Percentiles rank a stretch among this genome's conserved stretches.
These are phyloP conservation scores for Didymella exigua DNA, from an alignment of 2,329 filamentous ascomycete genomes.

Conservation along the genomic window DNA sequence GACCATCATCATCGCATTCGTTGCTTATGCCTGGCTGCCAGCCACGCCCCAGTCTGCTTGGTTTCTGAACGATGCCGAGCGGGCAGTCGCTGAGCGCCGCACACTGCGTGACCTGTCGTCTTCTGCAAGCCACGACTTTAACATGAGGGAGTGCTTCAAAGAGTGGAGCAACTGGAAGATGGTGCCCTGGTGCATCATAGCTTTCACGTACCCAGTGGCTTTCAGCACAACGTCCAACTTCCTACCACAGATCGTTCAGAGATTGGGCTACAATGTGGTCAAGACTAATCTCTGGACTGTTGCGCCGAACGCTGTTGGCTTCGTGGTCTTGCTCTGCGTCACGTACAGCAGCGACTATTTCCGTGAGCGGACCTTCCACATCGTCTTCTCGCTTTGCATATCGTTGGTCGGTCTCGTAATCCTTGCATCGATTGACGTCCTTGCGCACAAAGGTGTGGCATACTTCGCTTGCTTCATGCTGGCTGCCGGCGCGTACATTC, in stretches of 20 bases:
- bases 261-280: slow-evolving; percentile 53
- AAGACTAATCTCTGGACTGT: slow-evolving; percentile 58
- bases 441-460: slow-evolving; percentile 51
- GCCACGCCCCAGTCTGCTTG: slow-evolving; percentile 43
- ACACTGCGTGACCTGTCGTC: slow-evolving; percentile 55
- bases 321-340: slow-evolving; percentile 53
- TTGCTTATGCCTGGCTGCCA: slow-evolving; percentile 45
- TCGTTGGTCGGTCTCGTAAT: slow-evolving; percentile 54
- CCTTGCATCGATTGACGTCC: slow-evolving; percentile 52
- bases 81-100: slow-evolving; percentile 51
- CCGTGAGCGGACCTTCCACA: slow-evolving; percentile 55
- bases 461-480: slow-evolving; percentile 60
- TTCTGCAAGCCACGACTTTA: slow-evolving; percentile 47
- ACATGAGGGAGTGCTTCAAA: slow-evolving; percentile 50
- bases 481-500: slow-evolving; percentile 54
- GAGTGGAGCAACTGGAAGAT: slow-evolving; percentile 54
- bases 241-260: slow-evolving; percentile 55
- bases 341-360: slow-evolving; percentile 54
- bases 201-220: slow-evolving; percentile 57
- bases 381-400: slow-evolving; percentile 49
- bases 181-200: slow-evolving; percentile 53
- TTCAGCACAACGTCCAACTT: slow-evolving; percentile 56
- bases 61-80: slow-evolving; percentile 48
- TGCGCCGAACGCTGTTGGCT: slow-evolving; percentile 56
- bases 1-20: slow-evolving; percentile 43